Conservation (phyloP, 2,329 filamentous ascomycete species). For the Pyrenophora seminiperda region DNA sequence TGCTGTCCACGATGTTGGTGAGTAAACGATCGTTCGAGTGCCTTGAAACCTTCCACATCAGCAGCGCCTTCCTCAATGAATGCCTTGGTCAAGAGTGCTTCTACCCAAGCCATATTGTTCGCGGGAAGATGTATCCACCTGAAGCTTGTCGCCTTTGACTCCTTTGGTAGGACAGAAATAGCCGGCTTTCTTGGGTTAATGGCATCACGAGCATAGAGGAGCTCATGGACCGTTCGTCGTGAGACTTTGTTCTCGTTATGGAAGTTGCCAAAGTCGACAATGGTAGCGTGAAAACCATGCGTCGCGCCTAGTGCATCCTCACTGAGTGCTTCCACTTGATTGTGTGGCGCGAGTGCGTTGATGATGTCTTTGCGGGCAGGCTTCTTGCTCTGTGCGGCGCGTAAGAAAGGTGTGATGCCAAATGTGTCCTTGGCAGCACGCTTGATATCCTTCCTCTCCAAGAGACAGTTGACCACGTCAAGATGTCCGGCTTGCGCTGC, state of each 20-base stretch:
- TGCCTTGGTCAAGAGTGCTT: slow-evolving; percentile 66
- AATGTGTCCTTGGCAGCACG: slow-evolving; percentile 50
- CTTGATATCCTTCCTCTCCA: slow-evolving; percentile 45
- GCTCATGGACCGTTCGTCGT: slow-evolving; percentile 42
- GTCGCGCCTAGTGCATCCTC: slow-evolving; percentile 43
- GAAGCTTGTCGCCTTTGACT: slow-evolving; percentile 50
- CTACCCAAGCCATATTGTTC: slow-evolving; percentile 65
- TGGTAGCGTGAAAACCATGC: slow-evolving; percentile 47
- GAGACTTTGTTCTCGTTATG: slow-evolving; percentile 44
- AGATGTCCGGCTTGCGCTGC: slow-evolving; percentile 46
- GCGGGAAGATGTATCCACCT: slow-evolving; percentile 55
- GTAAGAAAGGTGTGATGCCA: slow-evolving; percentile 52
- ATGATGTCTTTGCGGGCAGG: slow-evolving; percentile 48
- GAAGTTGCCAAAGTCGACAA: slow-evolving; percentile 48
- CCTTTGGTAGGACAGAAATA: slow-evolving; percentile 46
- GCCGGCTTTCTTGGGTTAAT: slow-evolving; percentile 43
- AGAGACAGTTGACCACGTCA: slow-evolving; percentile 44
- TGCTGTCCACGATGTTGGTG: slow-evolving; percentile 65
- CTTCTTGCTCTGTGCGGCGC: slow-evolving; percentile 48
- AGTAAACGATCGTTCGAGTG: slow-evolving; percentile 64
- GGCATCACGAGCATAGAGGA: slow-evolving; percentile 43
- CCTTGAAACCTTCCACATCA: slow-evolving; percentile 69
- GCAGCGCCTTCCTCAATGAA: slow-evolving; percentile 67
- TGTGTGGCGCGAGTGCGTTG: slow-evolving; percentile 50
- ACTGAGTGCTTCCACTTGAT: slow-evolving; percentile 45